Evolutionary conservation across 2,329 filamentous ascomycete genomes (phyloP).

Genomic region (Botrytis tulipae): DNA sequence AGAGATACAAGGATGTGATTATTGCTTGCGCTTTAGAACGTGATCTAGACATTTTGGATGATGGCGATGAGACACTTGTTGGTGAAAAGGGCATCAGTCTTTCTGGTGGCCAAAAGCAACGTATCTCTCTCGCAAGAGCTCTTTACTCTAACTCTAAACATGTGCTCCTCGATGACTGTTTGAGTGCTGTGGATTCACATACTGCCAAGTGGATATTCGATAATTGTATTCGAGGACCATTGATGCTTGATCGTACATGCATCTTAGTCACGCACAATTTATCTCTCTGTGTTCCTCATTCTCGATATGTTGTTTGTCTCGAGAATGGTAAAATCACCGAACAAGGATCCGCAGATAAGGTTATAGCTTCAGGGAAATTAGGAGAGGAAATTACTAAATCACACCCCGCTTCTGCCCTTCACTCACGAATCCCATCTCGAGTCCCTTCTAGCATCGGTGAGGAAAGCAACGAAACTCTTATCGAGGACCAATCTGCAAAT

Average conservation of each 20-base stretch:
- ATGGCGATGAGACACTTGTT: slow-evolving; percentile 88
- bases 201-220: slow-evolving; percentile 98
- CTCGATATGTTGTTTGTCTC: slow-evolving; percentile 78
- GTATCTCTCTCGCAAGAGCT: slow-evolving; percentile 92
- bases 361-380: slow-evolving; percentile 84
- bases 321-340: slow-evolving; percentile 79
- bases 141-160: slow-evolving; percentile 95
- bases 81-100: slow-evolving; percentile 97
- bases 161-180: slow-evolving; percentile 87
- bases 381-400: slow-evolving; percentile 83
- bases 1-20: slow-evolving; percentile 83
- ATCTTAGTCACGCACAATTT: slow-evolving; percentile 96
- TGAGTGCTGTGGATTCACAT: slow-evolving; percentile 95
- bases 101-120: slow-evolving; percentile 95
- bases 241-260: slow-evolving; percentile 88
- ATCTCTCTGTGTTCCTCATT: slow-evolving; percentile 76
- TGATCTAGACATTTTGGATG: slow-evolving; percentile 88
- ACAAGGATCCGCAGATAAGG: slow-evolving; percentile 73
- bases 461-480: slow-evolving; percentile 54
- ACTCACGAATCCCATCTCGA: slow-evolving; percentile 74
- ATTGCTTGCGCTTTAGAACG: slow-evolving; percentile 87
- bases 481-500: slow-evolving; percentile 50
- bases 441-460: slow-evolving; percentile 73
- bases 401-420: slow-evolving; percentile 63
- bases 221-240: slow-evolving; percentile 81